These are phyloP conservation scores for Scytalidium lignicola DNA, from an alignment of 2,329 filamentous ascomycete species.

Conservation along the genomic window DNA sequence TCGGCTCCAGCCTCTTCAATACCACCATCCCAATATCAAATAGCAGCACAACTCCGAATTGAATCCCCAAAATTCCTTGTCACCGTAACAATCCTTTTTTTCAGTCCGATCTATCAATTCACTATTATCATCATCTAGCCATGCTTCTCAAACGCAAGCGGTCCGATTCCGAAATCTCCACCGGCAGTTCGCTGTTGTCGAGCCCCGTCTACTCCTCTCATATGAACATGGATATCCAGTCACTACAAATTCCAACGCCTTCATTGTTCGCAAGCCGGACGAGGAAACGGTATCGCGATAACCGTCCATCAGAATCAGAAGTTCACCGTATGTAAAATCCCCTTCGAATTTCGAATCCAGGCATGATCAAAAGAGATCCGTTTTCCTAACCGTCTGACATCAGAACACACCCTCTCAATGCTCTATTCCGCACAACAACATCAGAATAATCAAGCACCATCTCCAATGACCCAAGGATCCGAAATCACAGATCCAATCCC, in stretches of 20 bases:
- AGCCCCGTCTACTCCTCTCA: constrained; percentile 25
- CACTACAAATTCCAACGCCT: constrained; percentile 27
- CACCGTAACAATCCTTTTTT: background rate
- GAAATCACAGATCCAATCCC: constrained; percentile 10
- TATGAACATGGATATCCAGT: constrained; percentile 31
- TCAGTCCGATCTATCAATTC: background rate
- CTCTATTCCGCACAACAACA: constrained; percentile 51
- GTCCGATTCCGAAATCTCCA: constrained; percentile 52
- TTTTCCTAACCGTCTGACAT: background rate
- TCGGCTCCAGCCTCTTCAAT: background rate
- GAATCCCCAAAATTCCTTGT: constrained; percentile 35
- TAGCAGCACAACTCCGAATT: constrained; percentile 36
- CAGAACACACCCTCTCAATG: constrained; percentile 48
- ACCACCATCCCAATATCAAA: constrained; percentile 37
- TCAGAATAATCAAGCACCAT: constrained; percentile 10
- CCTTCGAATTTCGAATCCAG: background rate
- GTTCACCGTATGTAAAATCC: constrained; percentile 21
- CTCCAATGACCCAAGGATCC: constrained; percentile 10
- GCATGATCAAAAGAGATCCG: constrained; percentile 7
- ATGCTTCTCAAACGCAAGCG: constrained; percentile 61
- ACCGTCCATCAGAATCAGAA: constrained; percentile 50
- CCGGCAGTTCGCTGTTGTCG: constrained; percentile 39
- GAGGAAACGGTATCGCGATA: constrained; percentile 55
- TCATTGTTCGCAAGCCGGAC: constrained; percentile 52
- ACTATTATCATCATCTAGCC: background rate